Evolutionary conservation across 2,329 filamentous ascomycete genomes (phyloP).

Genomic region (Fusarium chaquense): DNA sequence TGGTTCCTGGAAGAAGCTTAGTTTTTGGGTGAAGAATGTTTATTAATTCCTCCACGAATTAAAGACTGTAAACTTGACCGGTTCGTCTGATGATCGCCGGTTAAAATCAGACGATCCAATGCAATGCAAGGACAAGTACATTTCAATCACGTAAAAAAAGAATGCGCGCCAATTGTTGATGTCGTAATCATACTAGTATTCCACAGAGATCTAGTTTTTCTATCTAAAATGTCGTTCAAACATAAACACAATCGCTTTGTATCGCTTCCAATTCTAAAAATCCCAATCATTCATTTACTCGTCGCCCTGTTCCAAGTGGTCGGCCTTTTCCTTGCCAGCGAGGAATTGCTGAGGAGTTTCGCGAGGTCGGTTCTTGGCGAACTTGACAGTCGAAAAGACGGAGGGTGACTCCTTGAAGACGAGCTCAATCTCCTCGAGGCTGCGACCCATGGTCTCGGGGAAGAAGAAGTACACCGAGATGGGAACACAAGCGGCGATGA

Average conservation of each 20-base stretch:
- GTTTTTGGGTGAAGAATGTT: conserved; percentile 5
- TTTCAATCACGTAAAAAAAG: not conserved
- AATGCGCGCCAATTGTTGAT: not conserved
- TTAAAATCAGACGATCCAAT: not conserved
- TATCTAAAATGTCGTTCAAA: conserved; percentile 10
- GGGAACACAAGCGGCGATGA: conserved; percentile 59
- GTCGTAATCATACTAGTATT: conserved; percentile 35
- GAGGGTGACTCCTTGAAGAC: conserved; percentile 43
- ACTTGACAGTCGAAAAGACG: conserved; percentile 33
- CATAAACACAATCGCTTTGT: conserved; percentile 26
- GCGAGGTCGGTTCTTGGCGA: conserved; percentile 30
- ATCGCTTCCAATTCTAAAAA: not conserved
- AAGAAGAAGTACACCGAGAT: conserved; percentile 55
- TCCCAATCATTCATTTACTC: conserved; percentile 10
- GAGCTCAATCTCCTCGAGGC: conserved; percentile 48
- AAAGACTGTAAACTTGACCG: not conserved
- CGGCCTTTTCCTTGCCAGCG: conserved; percentile 22
- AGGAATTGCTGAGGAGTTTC: conserved; percentile 32
- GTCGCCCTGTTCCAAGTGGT: conserved; percentile 19
- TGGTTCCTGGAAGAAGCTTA: conserved; percentile 14
- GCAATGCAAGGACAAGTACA: not conserved
- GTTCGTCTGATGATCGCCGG: conserved; percentile 18
- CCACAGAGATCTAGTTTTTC: conserved; percentile 4
- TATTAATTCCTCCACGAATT: conserved; percentile 30
- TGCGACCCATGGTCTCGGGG: conserved; percentile 53